Conservation (phyloP, 2,329 filamentous ascomycete species). For the Juglanconis juglandina region DNA sequence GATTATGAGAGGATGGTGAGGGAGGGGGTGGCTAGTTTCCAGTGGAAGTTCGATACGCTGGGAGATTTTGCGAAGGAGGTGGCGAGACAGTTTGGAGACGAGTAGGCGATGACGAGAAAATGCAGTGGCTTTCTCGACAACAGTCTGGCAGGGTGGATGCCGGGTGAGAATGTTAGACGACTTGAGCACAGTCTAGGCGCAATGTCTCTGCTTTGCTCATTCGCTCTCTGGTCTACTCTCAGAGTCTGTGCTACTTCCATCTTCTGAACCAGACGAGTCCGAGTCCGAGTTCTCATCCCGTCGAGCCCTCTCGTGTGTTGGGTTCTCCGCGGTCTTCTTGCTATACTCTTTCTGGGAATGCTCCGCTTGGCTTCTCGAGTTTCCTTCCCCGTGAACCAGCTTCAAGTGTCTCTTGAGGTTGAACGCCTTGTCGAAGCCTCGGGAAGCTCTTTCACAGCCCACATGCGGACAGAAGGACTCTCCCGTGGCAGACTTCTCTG, state of each 20-base stretch:
- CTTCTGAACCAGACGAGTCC: conserved; percentile 6
- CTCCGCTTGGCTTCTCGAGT: conserved; percentile 38
- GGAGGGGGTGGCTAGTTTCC: conserved; percentile 31
- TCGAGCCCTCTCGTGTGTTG: background rate
- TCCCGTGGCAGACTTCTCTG: conserved; percentile 16
- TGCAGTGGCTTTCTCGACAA: background rate
- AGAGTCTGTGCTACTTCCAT: background rate
- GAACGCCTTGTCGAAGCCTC: conserved; percentile 34
- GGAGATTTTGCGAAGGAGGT: conserved; percentile 39
- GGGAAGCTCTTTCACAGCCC: conserved; percentile 32
- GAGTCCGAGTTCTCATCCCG: background rate
- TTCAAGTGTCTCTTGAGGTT: conserved; percentile 43
- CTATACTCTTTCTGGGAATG: conserved; percentile 24
- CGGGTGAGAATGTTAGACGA: background rate
- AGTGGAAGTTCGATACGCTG: conserved; percentile 36
- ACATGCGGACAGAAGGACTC: conserved; percentile 33
- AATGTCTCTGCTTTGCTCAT: background rate
- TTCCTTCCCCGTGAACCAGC: conserved; percentile 38
- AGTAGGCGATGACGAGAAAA: background rate
- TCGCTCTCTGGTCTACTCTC: background rate
- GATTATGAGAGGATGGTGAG: conserved; percentile 19
- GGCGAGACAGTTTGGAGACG: conserved; percentile 32
- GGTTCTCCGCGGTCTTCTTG: conserved; percentile 17
- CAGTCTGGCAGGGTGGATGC: background rate
- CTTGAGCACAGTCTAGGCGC: background rate